A percentile compares a stretch with the other conserved stretches of the same genome.
Evolutionary conservation across 176 grass and related monocot genomes (phyloP).

Genomic region (Oryza meyeriana): DNA sequence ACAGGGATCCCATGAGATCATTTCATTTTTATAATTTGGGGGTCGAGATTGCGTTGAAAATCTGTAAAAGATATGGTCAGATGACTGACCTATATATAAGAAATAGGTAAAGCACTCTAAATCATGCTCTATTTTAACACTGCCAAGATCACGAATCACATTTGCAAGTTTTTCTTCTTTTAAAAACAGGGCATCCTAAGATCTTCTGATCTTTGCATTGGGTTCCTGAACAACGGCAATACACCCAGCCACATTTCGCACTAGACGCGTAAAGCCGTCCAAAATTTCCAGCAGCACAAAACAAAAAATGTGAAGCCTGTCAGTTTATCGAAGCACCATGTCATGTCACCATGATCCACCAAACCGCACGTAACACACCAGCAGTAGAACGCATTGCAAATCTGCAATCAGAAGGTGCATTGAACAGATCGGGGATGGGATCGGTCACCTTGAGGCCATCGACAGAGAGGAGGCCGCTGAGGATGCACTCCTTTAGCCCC

Average conservation of each 20-base stretch:
- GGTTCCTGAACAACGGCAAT: neutral
- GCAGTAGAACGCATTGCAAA: neutral
- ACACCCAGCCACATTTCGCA: neutral
- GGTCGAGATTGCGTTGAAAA: neutral
- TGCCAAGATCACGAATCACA: neutral
- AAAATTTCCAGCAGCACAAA: neutral
- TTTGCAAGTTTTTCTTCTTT: neutral
- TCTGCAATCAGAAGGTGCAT: neutral
- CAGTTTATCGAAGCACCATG: no score
- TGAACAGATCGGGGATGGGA: neutral
- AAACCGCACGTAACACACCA: no score
- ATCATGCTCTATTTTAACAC: no score
- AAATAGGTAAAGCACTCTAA: no score
- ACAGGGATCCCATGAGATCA: neutral
- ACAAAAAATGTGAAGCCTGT: neutral
- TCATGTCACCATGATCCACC: neutral
- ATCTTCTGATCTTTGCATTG: neutral
- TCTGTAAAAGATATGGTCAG: neutral
- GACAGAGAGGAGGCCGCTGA: conserved; percentile 94
- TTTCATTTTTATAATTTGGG: neutral
- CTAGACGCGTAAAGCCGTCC: neutral
- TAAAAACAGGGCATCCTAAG: neutral
- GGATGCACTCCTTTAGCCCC: conserved; percentile 97
- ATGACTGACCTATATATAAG: no score
- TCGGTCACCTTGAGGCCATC: conserved; percentile 87